Evolutionary conservation across 305 asterid genomes (phyloP).

Genomic region (Fraxinus sp.): DNA sequence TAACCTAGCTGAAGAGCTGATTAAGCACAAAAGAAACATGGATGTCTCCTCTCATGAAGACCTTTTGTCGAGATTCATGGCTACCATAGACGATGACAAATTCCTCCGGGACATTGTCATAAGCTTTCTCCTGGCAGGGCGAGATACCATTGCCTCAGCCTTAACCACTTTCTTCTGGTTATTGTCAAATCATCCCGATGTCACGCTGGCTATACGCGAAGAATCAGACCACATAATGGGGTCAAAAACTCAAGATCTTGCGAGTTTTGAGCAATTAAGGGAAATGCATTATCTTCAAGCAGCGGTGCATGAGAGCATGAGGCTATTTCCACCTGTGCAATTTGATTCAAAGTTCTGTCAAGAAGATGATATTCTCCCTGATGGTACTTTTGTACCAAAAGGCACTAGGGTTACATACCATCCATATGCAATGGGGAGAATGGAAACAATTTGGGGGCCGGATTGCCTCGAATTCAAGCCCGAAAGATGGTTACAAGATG

Average conservation of each 20-base stretch:
- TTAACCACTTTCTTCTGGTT: conserved; percentile 54
- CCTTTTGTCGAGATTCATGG: conserved; percentile 58
- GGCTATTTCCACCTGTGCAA: conserved; percentile 74
- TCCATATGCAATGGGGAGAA: conserved; percentile 79
- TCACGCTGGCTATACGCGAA: conserved; percentile 26
- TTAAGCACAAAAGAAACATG: conserved; percentile 39
- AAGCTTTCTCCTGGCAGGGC: conserved; percentile 60
- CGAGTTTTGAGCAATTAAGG: conserved; percentile 27
- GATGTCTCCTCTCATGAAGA: conserved; percentile 26
- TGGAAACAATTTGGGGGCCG: conserved; percentile 65
- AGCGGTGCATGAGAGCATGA: conserved; percentile 57
- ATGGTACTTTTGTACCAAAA: conserved; percentile 47
- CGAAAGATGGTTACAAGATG: conserved; percentile 53
- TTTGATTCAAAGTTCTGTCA: conserved; percentile 60
- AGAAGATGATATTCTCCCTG: conserved; percentile 50
- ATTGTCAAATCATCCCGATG: conserved; percentile 30
- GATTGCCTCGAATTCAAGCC: conserved; percentile 55
- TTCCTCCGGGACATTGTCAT: conserved; percentile 55
- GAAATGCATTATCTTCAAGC: conserved; percentile 59
- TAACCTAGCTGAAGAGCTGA: conserved; percentile 45
- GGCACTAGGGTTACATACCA: conserved; percentile 72
- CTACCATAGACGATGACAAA: conserved; percentile 41
- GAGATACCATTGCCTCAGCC: conserved; percentile 60
- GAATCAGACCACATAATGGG: conserved; percentile 47
- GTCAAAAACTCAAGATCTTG: not conserved